A percentile compares a stretch with the other conserved stretches of the same genome.
These are phyloP conservation scores for Sporodiniella umbellata DNA, from an alignment of 371 early-diverging fungal species.

Conservation along the genomic window DNA sequence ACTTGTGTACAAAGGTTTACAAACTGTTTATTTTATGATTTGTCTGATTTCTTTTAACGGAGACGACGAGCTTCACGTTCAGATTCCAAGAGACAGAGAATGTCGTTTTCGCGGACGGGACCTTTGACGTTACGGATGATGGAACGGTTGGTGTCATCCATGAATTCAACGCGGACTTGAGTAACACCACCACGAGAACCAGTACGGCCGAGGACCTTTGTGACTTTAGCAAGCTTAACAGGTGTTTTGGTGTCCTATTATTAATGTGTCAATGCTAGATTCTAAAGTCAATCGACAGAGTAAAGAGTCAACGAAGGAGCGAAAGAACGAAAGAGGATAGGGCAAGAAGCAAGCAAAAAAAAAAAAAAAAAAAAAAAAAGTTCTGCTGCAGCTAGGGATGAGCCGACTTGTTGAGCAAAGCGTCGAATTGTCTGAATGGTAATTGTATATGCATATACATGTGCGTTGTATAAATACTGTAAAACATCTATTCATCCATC, in stretches of 20 bases:
- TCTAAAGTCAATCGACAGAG: too few species aligned
- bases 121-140: slow-evolving; percentile 99
- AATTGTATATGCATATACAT: not conserved
- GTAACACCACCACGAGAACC: slow-evolving; percentile 99
- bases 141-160: slow-evolving; percentile 92
- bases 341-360: too few species aligned
- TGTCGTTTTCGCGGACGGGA: slow-evolving; percentile 96
- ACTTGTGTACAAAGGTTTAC: too few species aligned
- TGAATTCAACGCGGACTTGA: slow-evolving; percentile 98
- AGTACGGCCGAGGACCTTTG: slow-evolving; percentile 97
- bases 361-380: too few species aligned
- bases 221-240: slow-evolving; percentile 93
- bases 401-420: too few species aligned
- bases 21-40: too few species aligned
- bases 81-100: slow-evolving; percentile 95
- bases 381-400: too few species aligned
- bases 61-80: slow-evolving; percentile 99
- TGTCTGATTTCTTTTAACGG: slow-evolving; percentile 77
- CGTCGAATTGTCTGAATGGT: too few species aligned
- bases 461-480: not conserved
- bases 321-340: not conserved
- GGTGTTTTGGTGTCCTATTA: slow-evolving; percentile 63
- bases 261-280: not conserved
- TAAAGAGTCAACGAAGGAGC: too few species aligned
- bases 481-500: slow-evolving; percentile 5